These are phyloP conservation scores for Chalaropsis ovoidea DNA, from an alignment of 2,329 filamentous ascomycete species.

Conservation along the genomic window DNA sequence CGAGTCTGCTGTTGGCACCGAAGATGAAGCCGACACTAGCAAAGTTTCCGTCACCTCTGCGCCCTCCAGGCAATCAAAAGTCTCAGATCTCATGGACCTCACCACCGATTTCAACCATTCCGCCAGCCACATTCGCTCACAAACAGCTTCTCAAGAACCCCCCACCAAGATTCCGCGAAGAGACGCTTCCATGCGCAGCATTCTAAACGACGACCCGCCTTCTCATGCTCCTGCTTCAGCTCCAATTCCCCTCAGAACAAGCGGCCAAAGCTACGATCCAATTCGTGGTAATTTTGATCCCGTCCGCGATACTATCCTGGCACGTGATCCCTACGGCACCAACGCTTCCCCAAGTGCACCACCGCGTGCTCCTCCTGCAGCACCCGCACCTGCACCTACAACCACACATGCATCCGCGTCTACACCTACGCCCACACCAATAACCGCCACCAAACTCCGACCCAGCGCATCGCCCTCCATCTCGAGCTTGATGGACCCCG, in stretches of 20 bases:
- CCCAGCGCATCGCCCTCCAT: slow-evolving; percentile 89
- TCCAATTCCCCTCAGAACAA: slow-evolving; percentile 46
- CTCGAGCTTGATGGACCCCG: slow-evolving; percentile 72
- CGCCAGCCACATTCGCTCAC: slow-evolving; percentile 27
- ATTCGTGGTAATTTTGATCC: slow-evolving; percentile 67
- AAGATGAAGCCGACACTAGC: slow-evolving; percentile 33
- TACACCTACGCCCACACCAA: background rate
- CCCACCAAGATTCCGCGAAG: slow-evolving; percentile 43
- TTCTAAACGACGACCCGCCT: slow-evolving; percentile 46
- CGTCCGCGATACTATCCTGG: slow-evolving; percentile 50
- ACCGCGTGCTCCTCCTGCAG: slow-evolving; percentile 38
- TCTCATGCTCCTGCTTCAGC: slow-evolving; percentile 37
- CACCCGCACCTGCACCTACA: slow-evolving; percentile 46
- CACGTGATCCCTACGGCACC: slow-evolving; percentile 41
- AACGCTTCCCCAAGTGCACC: slow-evolving; percentile 38
- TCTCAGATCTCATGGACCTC: slow-evolving; percentile 34
- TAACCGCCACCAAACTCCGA: slow-evolving; percentile 40
- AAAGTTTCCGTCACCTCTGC: slow-evolving; percentile 31
- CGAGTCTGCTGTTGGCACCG: slow-evolving; percentile 35
- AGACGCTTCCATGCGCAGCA: slow-evolving; percentile 47
- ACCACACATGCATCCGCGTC: slow-evolving; percentile 24
- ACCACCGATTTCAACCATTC: slow-evolving; percentile 25
- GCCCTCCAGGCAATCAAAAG: slow-evolving; percentile 33
- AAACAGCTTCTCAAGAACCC: slow-evolving; percentile 30
- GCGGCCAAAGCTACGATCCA: slow-evolving; percentile 80